Percentiles rank a stretch among this genome's conserved stretches.
These are phyloP conservation scores for Clonostachys sp. DNA, from an alignment of 2,329 filamentous ascomycete genomes.

Conservation along the genomic window DNA sequence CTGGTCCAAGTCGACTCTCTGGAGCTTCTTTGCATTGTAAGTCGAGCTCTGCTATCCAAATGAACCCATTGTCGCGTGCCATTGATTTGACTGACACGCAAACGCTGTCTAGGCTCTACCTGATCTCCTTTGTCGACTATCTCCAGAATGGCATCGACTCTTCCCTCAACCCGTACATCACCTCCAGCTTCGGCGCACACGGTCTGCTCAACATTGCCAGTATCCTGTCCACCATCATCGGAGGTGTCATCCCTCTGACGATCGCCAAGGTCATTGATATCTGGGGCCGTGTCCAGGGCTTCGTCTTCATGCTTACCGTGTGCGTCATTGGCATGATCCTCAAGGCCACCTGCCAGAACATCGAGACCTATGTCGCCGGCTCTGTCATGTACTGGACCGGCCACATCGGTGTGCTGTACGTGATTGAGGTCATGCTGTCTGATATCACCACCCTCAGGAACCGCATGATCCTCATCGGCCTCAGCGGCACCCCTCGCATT, in stretches of 20 bases:
- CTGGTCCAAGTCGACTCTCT: constrained; percentile 29
- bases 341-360: constrained; percentile 55
- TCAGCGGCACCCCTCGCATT: constrained; percentile 38
- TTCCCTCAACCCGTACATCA: constrained; percentile 59
- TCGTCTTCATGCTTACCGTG: constrained; percentile 32
- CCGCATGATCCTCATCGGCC: constrained; percentile 32
- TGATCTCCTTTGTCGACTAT: constrained; percentile 29
- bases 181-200: constrained; percentile 59
- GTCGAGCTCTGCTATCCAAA: constrained; percentile 4
- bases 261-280: constrained; percentile 45
- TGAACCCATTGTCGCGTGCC: not conserved
- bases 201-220: constrained; percentile 62
- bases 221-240: constrained; percentile 48
- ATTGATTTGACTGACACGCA: not conserved
- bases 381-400: constrained; percentile 63
- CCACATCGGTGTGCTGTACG: constrained; percentile 30
- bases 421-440: constrained; percentile 34
- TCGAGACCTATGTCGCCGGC: constrained; percentile 55
- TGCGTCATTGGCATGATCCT: constrained; percentile 53
- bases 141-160: constrained; percentile 28
- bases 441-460: constrained; percentile 37
- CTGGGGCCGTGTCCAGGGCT: constrained; percentile 41
- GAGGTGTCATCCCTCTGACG: constrained; percentile 28
- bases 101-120: constrained; percentile 23
- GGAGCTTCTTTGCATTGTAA: constrained; percentile 32